Evolutionary conservation across 129 eudicot genomes (phyloP), one percentile per base, ranked within the genome.

Genomic region (Pittosporum tobira): DNA sequence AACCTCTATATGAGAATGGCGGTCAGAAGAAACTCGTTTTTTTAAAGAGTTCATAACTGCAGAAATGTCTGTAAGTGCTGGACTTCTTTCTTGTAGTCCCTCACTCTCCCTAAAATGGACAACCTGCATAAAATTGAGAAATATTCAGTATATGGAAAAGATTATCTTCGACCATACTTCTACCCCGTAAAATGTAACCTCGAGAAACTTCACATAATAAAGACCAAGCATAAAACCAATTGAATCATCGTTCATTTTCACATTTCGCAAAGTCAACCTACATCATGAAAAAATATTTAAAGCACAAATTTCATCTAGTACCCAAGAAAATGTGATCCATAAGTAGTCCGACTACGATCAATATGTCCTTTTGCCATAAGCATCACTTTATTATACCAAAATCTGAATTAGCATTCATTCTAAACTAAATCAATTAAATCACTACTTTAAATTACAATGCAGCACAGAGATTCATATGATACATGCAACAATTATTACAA

Each of bases 11-110:
- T 74, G 73, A 47, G 55, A 78, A 73, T 73, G 46, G 15, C 96
- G 95, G 61, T 87, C 85, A 57, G 73, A 82, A 46, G 77, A 87
- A 66, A 83, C 84, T 77, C 75, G 71, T 48, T 74, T 67, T 85
- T 91, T 83, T 46, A 91, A 60, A 30, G 87, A 81, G 25, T 86
- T 89, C 27, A 91, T 79, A 57, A 78, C 78, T 54, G 76, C 24
- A 48, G 77, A 69, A 66, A 83, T 61, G 51, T 87, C 88, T 37
- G 71, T 45, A 51, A 84, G 57, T 13, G 70, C 55, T 18, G 51
- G 31, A 62, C 61, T 59, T 27, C 59, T 84, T 59, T 84, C 94
- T 55, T 84, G 91, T 34, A 34, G 10, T 6, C 7, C 10, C 10
- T 34, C 7, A 34, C 40, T 34, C 10, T 34, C 10, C 40, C 45